Evolutionary conservation across 352 stramenopile genomes (phyloP).

Genomic region (Globisporangium okanoganense): DNA sequence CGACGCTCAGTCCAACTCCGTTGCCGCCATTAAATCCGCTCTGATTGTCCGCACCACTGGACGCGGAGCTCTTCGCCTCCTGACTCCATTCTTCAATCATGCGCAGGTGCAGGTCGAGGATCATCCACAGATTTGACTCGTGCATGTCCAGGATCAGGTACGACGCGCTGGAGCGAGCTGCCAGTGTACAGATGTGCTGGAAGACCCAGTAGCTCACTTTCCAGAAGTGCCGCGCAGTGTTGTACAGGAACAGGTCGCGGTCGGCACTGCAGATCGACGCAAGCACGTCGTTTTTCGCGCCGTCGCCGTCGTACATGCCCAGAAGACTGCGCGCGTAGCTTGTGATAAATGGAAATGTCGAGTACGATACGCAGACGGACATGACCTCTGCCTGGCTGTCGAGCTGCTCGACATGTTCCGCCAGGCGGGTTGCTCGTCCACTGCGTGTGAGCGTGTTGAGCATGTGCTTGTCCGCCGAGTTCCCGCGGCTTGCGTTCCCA

Average conservation of each 20-base stretch:
- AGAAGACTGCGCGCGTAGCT: constrained; percentile 78
- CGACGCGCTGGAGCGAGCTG: constrained; percentile 61
- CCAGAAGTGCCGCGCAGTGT: constrained; percentile 61
- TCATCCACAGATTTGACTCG: constrained; percentile 81
- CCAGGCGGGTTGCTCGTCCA: constrained; percentile 44
- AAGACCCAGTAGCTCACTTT: constrained; percentile 81
- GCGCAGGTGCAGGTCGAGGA: constrained; percentile 64
- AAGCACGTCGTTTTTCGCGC: constrained; percentile 55
- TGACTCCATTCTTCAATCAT: constrained; percentile 64
- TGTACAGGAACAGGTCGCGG: constrained; percentile 64
- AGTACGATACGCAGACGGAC: constrained; percentile 73
- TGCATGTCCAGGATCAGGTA: constrained; percentile 81
- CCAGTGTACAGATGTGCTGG: constrained; percentile 76
- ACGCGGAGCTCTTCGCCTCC: constrained; percentile 15
- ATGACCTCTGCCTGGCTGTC: constrained; percentile 68
- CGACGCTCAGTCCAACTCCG: constrained; percentile 7
- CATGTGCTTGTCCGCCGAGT: constrained; percentile 36
- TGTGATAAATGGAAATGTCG: constrained; percentile 83
- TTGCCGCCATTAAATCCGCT: neutral
- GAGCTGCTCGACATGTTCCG: constrained; percentile 67
- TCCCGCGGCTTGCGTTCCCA: constrained; percentile 11
- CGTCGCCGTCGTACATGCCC: constrained; percentile 62
- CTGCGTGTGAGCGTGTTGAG: constrained; percentile 71
- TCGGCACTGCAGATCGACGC: constrained; percentile 49
- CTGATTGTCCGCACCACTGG: constrained; percentile 5